A percentile compares a stretch with the other conserved stretches of the same genome.
Evolutionary conservation across 108 stramenopile genomes (phyloP).

Genomic region (Skeletonema grethae): DNA sequence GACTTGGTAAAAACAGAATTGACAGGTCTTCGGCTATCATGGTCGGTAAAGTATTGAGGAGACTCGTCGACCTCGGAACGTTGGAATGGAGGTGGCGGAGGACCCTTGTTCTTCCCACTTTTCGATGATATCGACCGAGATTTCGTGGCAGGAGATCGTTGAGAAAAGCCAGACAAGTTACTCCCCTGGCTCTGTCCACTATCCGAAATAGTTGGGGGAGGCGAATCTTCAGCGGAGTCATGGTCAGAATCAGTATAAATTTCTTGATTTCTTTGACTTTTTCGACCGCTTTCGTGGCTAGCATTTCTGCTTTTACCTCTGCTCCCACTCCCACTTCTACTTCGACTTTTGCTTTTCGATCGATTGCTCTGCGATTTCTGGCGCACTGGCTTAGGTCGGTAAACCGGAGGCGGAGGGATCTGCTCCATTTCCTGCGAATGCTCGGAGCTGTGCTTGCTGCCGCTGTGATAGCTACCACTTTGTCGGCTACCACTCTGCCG

Average conservation of each 20-base stretch:
- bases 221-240: neutral
- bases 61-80: neutral
- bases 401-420: neutral
- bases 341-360: neutral
- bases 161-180: neutral
- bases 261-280: neutral
- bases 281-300: neutral
- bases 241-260: neutral
- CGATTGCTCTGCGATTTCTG: neutral
- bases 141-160: neutral
- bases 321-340: neutral
- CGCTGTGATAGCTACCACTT: neutral
- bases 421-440: neutral
- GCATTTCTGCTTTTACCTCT: neutral
- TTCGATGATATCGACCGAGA: neutral
- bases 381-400: neutral
- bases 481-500: neutral
- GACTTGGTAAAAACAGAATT: neutral
- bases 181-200: neutral
- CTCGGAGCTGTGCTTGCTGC: neutral
- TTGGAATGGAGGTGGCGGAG: conserved; percentile 33
- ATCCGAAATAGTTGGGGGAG: neutral
- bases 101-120: neutral
- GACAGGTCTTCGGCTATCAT: neutral
- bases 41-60: neutral